These are phyloP conservation scores for Beta lomatogona DNA, from an alignment of 179 eudicot species.

Conservation along the genomic window DNA sequence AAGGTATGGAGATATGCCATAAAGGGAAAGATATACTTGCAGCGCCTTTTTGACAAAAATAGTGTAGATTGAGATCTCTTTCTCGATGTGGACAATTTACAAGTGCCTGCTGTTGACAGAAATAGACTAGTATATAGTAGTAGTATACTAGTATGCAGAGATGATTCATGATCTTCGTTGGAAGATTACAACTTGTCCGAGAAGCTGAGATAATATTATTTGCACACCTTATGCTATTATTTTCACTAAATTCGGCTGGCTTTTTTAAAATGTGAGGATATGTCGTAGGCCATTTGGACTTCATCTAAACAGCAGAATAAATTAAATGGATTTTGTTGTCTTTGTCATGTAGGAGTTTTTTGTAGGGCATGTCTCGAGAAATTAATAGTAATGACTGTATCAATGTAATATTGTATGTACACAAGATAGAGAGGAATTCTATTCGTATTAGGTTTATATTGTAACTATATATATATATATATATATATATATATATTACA, in stretches of 20 bases:
- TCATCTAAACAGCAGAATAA: neutral
- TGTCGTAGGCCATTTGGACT: neutral
- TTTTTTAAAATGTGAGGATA: neutral
- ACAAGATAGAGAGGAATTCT: too few relatives aligned
- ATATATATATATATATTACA: too few relatives aligned
- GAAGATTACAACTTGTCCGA: neutral
- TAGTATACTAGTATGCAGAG: neutral
- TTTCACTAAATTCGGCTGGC: neutral
- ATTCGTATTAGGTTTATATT: too few relatives aligned
- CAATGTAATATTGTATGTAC: too few relatives aligned
- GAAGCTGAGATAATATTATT: neutral
- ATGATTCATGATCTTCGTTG: neutral
- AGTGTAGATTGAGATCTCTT: neutral
- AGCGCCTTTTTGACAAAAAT: neutral
- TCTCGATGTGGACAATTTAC: neutral
- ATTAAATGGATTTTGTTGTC: neutral
- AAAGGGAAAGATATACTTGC: slow-evolving; percentile 7
- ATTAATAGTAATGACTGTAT: too few relatives aligned
- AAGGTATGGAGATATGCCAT: neutral
- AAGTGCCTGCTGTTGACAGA: neutral
- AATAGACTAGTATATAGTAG: neutral
- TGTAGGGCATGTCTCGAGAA: too few relatives aligned
- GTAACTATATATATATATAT: too few relatives aligned
- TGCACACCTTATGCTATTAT: neutral
- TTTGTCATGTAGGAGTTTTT: too few relatives aligned